phyloP scores from a whole-genome alignment of 2,329 filamentous ascomycete species.

The Tolypocladium album region DNA sequence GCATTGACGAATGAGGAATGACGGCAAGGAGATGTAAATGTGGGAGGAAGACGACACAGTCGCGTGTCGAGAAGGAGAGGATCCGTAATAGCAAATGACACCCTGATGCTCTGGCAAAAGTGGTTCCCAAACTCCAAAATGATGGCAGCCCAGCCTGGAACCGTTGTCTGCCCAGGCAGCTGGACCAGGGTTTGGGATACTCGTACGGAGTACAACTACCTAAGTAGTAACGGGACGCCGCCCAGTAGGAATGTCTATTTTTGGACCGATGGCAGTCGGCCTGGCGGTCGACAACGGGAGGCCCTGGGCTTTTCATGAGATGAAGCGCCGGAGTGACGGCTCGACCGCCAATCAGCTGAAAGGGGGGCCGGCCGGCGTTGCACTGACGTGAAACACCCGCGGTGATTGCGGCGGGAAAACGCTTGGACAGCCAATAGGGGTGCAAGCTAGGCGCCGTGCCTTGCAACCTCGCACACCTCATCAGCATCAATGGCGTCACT shows the following conservation, averaged over 20 bases:
- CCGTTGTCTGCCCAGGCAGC: neutral
- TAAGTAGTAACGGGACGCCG: neutral
- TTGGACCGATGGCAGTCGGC: neutral
- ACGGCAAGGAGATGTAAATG: neutral
- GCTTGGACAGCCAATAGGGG: neutral
- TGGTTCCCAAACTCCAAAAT: neutral
- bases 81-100: neutral
- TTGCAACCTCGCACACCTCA: neutral
- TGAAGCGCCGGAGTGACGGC: neutral
- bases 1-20: neutral
- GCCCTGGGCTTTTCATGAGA: neutral
- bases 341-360: neutral
- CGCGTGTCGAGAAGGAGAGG: neutral
- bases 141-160: neutral
- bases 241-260: neutral
- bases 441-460: neutral
- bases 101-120: neutral
- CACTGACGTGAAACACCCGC: neutral
- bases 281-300: too few relatives aligned
- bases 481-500: too few relatives aligned
- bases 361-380: neutral
- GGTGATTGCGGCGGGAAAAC: neutral
- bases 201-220: neutral
- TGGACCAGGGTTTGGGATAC: neutral
- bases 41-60: neutral